Evolutionary conservation across 352 stramenopile genomes (phyloP).

Genomic region (Phytophthora lateralis): DNA sequence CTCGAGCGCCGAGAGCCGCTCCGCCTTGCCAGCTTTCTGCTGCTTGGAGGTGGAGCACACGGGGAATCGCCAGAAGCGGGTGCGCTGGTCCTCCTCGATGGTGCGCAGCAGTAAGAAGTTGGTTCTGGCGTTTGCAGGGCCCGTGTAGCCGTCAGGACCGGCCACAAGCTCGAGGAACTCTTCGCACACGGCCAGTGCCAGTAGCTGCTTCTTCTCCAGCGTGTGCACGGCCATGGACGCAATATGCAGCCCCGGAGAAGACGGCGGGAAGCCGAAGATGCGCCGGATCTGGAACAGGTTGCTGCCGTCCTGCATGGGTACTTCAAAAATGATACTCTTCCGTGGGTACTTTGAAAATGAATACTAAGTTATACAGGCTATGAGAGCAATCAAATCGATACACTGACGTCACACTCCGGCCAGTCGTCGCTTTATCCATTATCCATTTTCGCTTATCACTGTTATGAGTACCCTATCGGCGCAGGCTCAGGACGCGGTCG

Average conservation of each 20-base stretch:
- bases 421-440: conserved; percentile 20
- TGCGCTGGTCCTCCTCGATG: conserved; percentile 74
- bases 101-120: conserved; percentile 76
- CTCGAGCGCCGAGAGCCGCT: conserved; percentile 69
- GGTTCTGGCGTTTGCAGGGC: conserved; percentile 32
- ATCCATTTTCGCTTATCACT: neutral
- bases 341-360: too few relatives aligned
- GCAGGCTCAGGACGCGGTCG: conserved; percentile 13
- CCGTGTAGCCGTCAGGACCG: neutral
- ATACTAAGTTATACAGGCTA: too few relatives aligned
- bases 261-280: conserved; percentile 49
- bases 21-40: conserved; percentile 45
- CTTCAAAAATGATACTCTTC: conserved; percentile 3
- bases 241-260: conserved; percentile 39
- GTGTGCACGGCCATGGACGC: conserved; percentile 71
- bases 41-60: conserved; percentile 73
- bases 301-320: conserved; percentile 39
- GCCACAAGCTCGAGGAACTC: conserved; percentile 11
- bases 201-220: conserved; percentile 74
- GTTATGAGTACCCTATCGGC: conserved; percentile 21
- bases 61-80: conserved; percentile 74
- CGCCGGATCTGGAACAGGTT: conserved; percentile 81
- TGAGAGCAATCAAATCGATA: neutral
- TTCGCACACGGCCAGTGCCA: conserved; percentile 60
- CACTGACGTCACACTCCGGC: conserved; percentile 8